Conservation (phyloP, 805 yeast genomes). For the Teunomyces pallodes region DNA sequence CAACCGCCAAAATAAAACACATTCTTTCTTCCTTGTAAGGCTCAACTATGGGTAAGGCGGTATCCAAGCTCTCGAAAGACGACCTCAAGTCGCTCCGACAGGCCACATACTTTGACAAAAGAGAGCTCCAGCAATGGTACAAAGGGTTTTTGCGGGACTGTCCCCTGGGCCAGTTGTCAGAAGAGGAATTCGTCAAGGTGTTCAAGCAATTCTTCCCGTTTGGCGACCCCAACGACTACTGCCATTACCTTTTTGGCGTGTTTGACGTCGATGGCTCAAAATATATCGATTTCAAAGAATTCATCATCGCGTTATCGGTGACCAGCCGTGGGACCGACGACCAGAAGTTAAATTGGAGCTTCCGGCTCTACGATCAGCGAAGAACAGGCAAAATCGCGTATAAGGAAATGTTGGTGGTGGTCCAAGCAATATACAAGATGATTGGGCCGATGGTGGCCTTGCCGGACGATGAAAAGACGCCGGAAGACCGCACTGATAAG, state of each 20-base stretch:
- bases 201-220: constrained; percentile 97
- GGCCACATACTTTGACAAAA: constrained; percentile 86
- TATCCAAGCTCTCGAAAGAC: constrained; percentile 87
- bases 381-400: constrained; percentile 73
- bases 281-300: constrained; percentile 85
- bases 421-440: constrained; percentile 87
- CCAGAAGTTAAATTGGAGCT: constrained; percentile 88
- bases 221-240: constrained; percentile 93
- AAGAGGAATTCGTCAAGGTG: constrained; percentile 84
- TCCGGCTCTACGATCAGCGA: constrained; percentile 80
- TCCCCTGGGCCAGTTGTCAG: constrained; percentile 83
- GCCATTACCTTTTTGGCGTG: constrained; percentile 82
- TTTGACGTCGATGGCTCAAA: constrained; percentile 83
- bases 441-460: constrained; percentile 90
- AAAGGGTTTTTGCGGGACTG: constrained; percentile 94
- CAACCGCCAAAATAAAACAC: too few relatives aligned
- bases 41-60: constrained; percentile 81
- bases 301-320: constrained; percentile 80
- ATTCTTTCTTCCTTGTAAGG: neutral
- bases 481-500: constrained; percentile 81
- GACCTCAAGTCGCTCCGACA: constrained; percentile 79
- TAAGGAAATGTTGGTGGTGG: constrained; percentile 76
- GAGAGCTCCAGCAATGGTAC: constrained; percentile 98
- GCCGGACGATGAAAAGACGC: constrained; percentile 87
- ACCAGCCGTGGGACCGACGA: constrained; percentile 83